Base-by-base conservation (phyloP, 2,329 filamentous ascomycete genomes). In the Venturia pyrina region DNA sequence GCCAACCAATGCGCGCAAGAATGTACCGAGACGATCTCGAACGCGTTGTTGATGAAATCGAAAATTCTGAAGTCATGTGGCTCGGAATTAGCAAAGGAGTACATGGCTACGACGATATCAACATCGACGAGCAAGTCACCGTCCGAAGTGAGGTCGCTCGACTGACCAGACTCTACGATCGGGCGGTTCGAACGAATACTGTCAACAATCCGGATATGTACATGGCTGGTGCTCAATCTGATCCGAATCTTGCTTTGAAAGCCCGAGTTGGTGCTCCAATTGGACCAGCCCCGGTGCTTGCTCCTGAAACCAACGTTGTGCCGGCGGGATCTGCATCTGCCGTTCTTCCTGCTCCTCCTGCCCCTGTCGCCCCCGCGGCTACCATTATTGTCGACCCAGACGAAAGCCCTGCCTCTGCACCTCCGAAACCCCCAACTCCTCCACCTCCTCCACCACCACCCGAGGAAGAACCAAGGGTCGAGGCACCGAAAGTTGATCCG, bases 101-200 rank as follows among this genome's bases (percentile, higher is more conserved):
- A 13, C 77, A 80, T 65, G 78, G 78, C 13, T 80, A 80, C 68
- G 76, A 78, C 66, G 78, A 78, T 48, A 78, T 80, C 53, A 77
- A 79, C 63, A 78, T 75, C 2, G 78, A 79, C 43, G 75, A 78
- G 32, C 68, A 70, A 5, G 77, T 80, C 41, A 79, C 76, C n/a
- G 77, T 79, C 0, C 69, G 78, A 1, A 76, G 73, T 15, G 66
- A 67, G 24, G 64, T 67, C n/a, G 66, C 66, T 17, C 21, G 66
- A 24, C 37, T 67, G 17, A 67, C 66, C 3, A 66, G 66, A 40
- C 62, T 67, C 13, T 67, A 67, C 50, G 66, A 67, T 34, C 63
- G 59, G 13, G 66, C 64, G 8, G 56, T 67, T 13, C 37, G 66
- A n/a, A 66, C 40, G n/a, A 67, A 67, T 50, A 67, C 63, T 8